A percentile compares a stretch with the other conserved stretches of the same genome.
Conservation (phyloP, 2,329 filamentous ascomycete species). For the Colletotrichum echinochloae region DNA sequence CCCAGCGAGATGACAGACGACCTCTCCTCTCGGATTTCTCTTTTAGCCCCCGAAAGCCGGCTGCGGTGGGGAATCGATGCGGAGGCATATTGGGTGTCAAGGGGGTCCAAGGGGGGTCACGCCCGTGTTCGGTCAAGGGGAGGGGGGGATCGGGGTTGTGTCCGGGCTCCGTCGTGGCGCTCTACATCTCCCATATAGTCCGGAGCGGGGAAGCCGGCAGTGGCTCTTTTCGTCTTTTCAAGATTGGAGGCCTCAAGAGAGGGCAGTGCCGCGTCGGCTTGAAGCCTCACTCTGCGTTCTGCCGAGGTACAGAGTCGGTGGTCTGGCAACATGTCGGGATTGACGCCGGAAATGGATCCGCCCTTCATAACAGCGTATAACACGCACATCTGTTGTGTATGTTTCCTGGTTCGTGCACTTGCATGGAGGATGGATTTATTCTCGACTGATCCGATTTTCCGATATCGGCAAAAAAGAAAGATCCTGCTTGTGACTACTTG, state of each 20-base stretch:
- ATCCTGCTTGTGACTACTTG: not conserved
- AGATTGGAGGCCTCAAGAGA: constrained; percentile 28
- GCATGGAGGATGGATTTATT: rapidly evolving
- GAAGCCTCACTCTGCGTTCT: not conserved
- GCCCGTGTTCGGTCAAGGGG: not conserved
- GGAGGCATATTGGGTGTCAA: not conserved
- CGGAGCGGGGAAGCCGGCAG: constrained; percentile 25
- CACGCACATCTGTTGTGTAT: not conserved
- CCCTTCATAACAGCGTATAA: not conserved
- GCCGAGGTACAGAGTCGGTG: too few relatives aligned
- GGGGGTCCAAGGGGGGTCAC: constrained; percentile 21
- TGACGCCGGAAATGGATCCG: not conserved
- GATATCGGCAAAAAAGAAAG: too few relatives aligned
- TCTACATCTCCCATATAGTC: constrained; percentile 16
- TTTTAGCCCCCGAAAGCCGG: constrained; percentile 1
- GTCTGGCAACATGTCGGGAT: not conserved
- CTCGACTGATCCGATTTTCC: too few relatives aligned
- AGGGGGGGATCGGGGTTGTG: constrained; percentile 13
- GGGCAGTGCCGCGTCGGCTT: not conserved
- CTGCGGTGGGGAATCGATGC: constrained; percentile 5
- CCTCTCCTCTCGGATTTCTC: not conserved
- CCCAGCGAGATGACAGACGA: not conserved
- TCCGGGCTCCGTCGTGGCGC: constrained; percentile 20
- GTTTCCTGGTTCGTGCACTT: too few relatives aligned
- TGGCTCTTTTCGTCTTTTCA: not conserved